A percentile compares a stretch with the other conserved stretches of the same genome.
Evolutionary conservation across 2,329 filamentous ascomycete genomes (phyloP).

Genomic region (Arthrinium phaeospermum): DNA sequence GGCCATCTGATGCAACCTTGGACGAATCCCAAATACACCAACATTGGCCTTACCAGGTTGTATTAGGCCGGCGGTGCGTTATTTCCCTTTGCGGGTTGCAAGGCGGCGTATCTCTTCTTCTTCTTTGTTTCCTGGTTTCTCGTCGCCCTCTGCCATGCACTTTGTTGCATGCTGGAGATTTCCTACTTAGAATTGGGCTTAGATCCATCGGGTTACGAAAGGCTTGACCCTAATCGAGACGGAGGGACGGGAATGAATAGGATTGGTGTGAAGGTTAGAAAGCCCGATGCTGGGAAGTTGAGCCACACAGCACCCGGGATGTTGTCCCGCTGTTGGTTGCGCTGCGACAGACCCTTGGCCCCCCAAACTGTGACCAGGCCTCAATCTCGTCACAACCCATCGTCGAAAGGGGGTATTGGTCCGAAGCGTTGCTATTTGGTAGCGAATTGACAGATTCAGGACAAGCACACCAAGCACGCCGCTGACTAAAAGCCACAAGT

Average conservation of each 20-base stretch:
- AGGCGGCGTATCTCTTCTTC: background rate
- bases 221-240: background rate
- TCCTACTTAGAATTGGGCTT: background rate
- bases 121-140: background rate
- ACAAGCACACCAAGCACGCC: background rate
- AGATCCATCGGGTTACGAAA: background rate
- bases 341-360: background rate
- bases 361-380: slow-evolving; percentile 4
- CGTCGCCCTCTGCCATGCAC: background rate
- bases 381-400: background rate
- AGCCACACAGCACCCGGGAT: background rate
- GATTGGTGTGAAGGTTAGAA: background rate
- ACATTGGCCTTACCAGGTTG: background rate
- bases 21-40: slow-evolving; percentile 8
- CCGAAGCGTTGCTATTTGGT: background rate
- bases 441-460: background rate
- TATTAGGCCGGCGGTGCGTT: background rate
- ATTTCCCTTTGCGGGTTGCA: background rate
- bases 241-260: background rate
- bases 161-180: background rate
- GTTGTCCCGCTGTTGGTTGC: background rate
- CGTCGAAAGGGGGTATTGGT: background rate
- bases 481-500: slow-evolving; percentile 7
- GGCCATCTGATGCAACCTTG: background rate
- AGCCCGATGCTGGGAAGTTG: background rate